Evolutionary conservation across 768 basidiomycete genomes (phyloP).

Genomic region (Leccinum obscurum): DNA sequence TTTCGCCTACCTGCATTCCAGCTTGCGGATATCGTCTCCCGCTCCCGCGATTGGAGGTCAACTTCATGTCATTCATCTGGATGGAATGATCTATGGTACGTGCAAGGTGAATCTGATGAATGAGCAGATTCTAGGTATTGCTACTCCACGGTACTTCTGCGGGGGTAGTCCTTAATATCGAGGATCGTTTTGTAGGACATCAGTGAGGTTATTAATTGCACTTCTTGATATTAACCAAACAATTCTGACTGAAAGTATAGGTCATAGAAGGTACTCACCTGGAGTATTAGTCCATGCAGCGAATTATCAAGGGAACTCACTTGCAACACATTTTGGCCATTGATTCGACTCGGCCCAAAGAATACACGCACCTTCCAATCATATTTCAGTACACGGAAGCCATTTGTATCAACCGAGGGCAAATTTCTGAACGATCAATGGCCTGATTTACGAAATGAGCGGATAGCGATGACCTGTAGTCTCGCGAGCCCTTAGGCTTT

Average conservation of each 20-base stretch:
- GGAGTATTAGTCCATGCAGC: neutral
- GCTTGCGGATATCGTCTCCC: neutral
- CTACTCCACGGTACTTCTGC: neutral
- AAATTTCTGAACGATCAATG: neutral
- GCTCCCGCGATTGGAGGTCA: too few relatives aligned
- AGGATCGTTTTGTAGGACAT: neutral
- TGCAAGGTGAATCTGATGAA: neutral
- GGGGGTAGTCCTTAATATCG: neutral
- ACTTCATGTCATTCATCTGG: neutral
- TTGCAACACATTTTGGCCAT: neutral
- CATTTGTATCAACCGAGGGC: neutral
- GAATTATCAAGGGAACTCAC: neutral
- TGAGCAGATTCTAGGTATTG: neutral
- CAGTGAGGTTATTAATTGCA: neutral
- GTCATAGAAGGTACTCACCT: neutral
- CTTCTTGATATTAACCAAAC: neutral
- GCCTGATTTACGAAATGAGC: too few relatives aligned
- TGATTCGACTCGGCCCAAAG: neutral
- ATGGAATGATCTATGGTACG: neutral
- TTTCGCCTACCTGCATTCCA: constrained; percentile 5
- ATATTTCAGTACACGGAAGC: neutral
- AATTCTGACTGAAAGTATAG: neutral
- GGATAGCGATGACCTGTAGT: neutral
- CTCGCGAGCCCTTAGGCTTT: neutral
- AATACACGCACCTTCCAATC: neutral